These are phyloP conservation scores for Pseudogymnoascus sp. DNA, from an alignment of 2,329 filamentous ascomycete genomes.

Conservation along the genomic window DNA sequence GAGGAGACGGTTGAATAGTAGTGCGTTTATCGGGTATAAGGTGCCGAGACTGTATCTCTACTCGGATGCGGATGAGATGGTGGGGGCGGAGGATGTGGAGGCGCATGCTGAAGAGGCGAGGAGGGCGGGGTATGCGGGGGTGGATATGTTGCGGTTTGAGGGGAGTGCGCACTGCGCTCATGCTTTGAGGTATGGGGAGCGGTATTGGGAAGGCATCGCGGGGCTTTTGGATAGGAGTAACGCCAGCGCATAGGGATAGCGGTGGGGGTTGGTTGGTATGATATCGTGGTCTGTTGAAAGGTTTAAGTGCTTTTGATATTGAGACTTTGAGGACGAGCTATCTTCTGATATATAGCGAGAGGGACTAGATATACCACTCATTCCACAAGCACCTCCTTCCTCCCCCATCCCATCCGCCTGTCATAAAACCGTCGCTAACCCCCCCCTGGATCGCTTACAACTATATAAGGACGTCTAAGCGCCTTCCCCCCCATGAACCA, in stretches of 20 bases:
- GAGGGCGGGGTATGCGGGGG: too few species aligned
- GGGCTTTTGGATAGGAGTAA: not conserved
- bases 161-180: not conserved
- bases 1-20: not conserved
- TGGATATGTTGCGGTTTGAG: not conserved
- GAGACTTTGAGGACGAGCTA: too few species aligned
- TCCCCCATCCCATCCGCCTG: too few species aligned
- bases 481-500: not conserved
- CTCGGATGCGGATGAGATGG: not conserved
- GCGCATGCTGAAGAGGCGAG: not conserved
- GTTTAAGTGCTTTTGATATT: not conserved
- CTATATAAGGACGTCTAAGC: not conserved
- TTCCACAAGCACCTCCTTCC: too few species aligned
- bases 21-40: not conserved
- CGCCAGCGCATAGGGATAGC: not conserved
- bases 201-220: not conserved
- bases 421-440: not conserved
- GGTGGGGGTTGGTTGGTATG: not conserved
- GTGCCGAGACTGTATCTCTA: not conserved
- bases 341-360: too few species aligned
- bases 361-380: too few species aligned
- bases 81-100: not conserved
- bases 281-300: not conserved
- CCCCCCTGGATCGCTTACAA: not conserved
- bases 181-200: not conserved